Evolutionary conservation across 805 yeast species (phyloP).

Genomic region (Spathaspora passalidarum): DNA sequence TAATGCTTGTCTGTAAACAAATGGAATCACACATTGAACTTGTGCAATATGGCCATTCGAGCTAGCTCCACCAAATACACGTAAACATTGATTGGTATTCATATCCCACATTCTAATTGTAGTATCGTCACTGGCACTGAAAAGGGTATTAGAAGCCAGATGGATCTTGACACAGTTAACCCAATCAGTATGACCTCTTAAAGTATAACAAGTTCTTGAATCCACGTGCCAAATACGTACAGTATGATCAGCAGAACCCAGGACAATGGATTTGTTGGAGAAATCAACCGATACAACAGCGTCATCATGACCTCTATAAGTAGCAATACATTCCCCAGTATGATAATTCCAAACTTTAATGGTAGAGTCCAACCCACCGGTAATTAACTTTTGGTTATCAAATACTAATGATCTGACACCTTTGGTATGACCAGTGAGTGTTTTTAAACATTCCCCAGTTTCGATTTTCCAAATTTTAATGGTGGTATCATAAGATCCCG

Average conservation of each 20-base stretch:
- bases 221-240: slow-evolving; percentile 97
- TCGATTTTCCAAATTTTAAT: slow-evolving; percentile 91
- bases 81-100: slow-evolving; percentile 70
- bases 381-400: slow-evolving; percentile 84
- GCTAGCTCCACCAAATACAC: slow-evolving; percentile 72
- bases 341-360: slow-evolving; percentile 95
- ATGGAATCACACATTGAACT: slow-evolving; percentile 88
- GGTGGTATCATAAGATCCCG: slow-evolving; percentile 90
- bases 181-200: slow-evolving; percentile 91
- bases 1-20: slow-evolving; percentile 63
- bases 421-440: slow-evolving; percentile 83
- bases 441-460: slow-evolving; percentile 70
- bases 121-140: slow-evolving; percentile 87
- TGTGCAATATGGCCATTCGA: slow-evolving; percentile 89
- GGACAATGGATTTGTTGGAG: slow-evolving; percentile 73
- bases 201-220: slow-evolving; percentile 84
- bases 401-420: slow-evolving; percentile 84
- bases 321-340: slow-evolving; percentile 90
- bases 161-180: slow-evolving; percentile 89
- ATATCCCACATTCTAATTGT: slow-evolving; percentile 96
- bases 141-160: slow-evolving; percentile 70
- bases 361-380: slow-evolving; percentile 89
- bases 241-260: slow-evolving; percentile 90
- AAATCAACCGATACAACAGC: slow-evolving; percentile 85
- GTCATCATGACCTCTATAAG: slow-evolving; percentile 89